Base-by-base conservation (phyloP, 1,139 yeast species). In the Petasospora fabianii region DNA sequence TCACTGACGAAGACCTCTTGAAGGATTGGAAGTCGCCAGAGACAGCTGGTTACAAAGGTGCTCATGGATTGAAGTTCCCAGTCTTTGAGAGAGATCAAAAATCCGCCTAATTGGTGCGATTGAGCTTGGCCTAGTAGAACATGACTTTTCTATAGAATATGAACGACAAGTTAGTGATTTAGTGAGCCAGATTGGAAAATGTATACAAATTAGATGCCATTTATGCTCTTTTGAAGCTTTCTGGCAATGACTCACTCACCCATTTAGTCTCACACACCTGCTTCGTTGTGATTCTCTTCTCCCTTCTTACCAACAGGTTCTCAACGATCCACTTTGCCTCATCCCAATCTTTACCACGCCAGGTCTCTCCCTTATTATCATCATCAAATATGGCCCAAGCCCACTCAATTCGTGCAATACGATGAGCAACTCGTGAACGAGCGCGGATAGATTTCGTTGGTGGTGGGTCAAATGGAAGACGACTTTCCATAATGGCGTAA, bases 381-480 rank as follows among this genome's bases (percentile, higher is more conserved):
- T 62, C 62, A 27, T 58, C 59, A 45, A 73, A 60, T 17, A 60
- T 59, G 43, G 61, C 70, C 97, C 97, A 92, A 30, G 74, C 75
- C 98, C 98, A 92, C 48, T 85, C 95, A 30, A 86, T 81, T 61
- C 92, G 77, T 7, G 97, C 97, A 30, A 92, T 92, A 42, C 97
- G 67, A 60, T 90, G 96, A 1, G 95, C 82, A 0, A 88, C 79
- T 44, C 82, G 74, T 36, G 80, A 74, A 32, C 77, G 70, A 27
- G 73, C 67, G 49, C 79, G 60, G 38, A 76, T 69, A 19, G 71
- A 69, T 17, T 62, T 64, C 27, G 64, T 59, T 1, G 81, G 80
- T 12, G 79, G 71, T 2, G 88, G 73, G 58, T 92, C 98, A 65
- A 92, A 92, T 1, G 98, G 98, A 36, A 92, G 67, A 40, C 96